Evolutionary conservation across 768 basidiomycete genomes (phyloP).

Genomic region (Cystobasidium ongulense): DNA sequence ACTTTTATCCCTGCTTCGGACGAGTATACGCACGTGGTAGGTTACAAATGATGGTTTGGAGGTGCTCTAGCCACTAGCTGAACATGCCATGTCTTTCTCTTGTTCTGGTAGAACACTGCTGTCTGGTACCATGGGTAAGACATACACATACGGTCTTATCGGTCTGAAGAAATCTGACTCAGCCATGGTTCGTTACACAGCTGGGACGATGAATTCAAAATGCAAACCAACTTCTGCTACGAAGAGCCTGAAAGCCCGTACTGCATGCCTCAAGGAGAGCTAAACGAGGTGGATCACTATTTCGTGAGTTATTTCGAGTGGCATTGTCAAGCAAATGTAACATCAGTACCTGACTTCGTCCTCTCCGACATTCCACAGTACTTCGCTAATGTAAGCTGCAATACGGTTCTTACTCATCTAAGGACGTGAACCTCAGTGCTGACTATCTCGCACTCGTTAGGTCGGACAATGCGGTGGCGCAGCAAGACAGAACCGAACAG

Average conservation of each 20-base stretch:
- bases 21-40: not conserved
- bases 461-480: conserved; percentile 1
- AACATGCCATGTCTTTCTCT: not conserved
- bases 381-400: not conserved
- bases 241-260: conserved; percentile 2
- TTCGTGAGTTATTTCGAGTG: not conserved
- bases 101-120: not conserved
- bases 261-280: conserved; percentile 11
- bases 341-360: too few species aligned
- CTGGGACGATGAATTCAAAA: not conserved
- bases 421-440: not conserved
- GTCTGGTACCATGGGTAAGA: not conserved
- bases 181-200: not conserved
- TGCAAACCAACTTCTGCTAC: conserved; percentile 4
- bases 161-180: too few species aligned
- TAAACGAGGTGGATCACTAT: not conserved
- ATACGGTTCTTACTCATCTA: not conserved
- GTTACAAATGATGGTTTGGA: not conserved
- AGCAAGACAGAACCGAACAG: not conserved
- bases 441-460: not conserved
- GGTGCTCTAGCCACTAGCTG: not conserved
- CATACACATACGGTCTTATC: too few species aligned
- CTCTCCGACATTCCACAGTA: not conserved
- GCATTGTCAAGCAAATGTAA: too few species aligned
- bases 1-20: not conserved